Conservation (phyloP, 1,284 basidiomycete species). For the Phlebopus sp. region DNA sequence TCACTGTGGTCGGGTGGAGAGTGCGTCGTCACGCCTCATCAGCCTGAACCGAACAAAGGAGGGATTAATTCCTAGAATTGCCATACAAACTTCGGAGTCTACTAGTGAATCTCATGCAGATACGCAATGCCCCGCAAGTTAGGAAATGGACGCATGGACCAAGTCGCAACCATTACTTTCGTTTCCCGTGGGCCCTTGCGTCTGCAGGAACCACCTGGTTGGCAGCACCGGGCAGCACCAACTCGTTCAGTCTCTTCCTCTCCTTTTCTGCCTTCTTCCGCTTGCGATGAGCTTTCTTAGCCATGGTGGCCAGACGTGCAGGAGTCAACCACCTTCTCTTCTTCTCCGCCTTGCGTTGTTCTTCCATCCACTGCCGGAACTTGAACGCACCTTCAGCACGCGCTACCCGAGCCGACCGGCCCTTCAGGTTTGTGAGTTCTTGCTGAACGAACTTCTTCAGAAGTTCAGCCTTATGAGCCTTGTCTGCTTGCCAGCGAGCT, state of each 20-base stretch:
- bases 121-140: no score
- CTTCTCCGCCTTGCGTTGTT: conserved; percentile 56
- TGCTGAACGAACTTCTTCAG: conserved; percentile 51
- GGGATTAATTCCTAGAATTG: no score
- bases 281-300: conserved; percentile 49
- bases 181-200: conserved; percentile 7
- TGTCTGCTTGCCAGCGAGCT: conserved; percentile 62
- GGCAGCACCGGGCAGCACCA: conserved; percentile 56
- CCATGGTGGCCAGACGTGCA: conserved; percentile 42
- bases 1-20: neutral
- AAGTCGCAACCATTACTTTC: conserved; percentile 2
- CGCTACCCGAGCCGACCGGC: conserved; percentile 56
- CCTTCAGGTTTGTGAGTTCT: conserved; percentile 54
- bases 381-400: conserved; percentile 70
- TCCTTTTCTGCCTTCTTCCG: conserved; percentile 59
- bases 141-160: neutral
- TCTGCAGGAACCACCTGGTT: conserved; percentile 65
- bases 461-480: conserved; percentile 45
- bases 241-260: conserved; percentile 56
- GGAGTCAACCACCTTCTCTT: conserved; percentile 56
- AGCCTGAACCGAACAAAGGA: no score
- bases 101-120: no score
- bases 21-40: no score
- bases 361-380: conserved; percentile 58
- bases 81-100: no score